Evolutionary conservation across 768 basidiomycete species (phyloP), one percentile per base, ranked within the genome.

Genomic region (Suillus placidus): DNA sequence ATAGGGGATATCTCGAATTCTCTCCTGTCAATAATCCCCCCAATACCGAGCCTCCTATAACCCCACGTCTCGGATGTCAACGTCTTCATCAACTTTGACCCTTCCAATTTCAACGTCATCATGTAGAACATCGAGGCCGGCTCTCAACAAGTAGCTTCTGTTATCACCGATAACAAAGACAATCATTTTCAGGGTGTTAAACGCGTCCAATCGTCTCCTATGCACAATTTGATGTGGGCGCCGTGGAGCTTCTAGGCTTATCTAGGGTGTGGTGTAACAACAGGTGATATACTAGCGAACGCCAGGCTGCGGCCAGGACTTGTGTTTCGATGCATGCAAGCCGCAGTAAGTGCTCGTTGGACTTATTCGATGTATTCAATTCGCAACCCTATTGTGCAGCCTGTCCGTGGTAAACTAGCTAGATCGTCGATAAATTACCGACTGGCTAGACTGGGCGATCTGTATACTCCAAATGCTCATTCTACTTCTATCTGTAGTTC

Each of bases 391-490:
- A 71, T 86, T 4, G 26, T 70, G 40, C 64, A 71, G 34, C 40
- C 37, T 32, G 77, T 79, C 58, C 72, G 72, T n/a, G 63, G 66
- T 30, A 60, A 68, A 40, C 78, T 52, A 73, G 62, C 51, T 60
- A 84, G 83, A 73, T 86, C 93, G 43, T 88, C 91, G 38, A 94
- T 96, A 81, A 95, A 96, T 78, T 95, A 93, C 76, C 92, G 95
- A 77, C 86, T 95, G 68, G 88, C 91, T 71, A 86, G 92, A 75
- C 82, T 93, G 68, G 84, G 86, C 67, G 92, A 26, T 26, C 26
- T 26, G 26, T 91, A 73, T 85, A 82, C 66, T 83, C 88, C 71
- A 90, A 91, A 83, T 91, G 85, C 80, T 80, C 67, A 47, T 35
- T 66, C 49, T 67, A 60, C 23, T 40, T 34, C 64, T 52, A 32